These are phyloP conservation scores for Lachancea sp. DNA, from an alignment of 805 yeast genomes.

Conservation along the genomic window DNA sequence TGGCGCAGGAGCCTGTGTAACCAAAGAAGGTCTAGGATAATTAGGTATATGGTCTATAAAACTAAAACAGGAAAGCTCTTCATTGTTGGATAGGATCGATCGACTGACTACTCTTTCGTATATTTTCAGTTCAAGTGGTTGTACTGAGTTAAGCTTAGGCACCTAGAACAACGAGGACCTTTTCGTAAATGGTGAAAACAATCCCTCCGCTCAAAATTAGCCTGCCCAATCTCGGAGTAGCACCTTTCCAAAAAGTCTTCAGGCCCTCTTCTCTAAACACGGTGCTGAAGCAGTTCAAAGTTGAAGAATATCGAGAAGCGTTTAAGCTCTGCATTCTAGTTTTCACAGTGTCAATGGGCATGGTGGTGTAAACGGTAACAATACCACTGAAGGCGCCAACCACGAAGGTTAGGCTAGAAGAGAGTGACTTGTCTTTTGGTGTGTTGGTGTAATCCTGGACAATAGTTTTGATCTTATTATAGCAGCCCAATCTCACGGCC, in stretches of 20 bases:
- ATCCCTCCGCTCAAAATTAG: conserved; percentile 92
- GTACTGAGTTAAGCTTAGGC: neutral
- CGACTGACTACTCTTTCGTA: too few relatives aligned
- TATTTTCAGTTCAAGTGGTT: too few relatives aligned
- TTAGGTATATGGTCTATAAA: conserved; percentile 8
- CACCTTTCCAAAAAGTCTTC: conserved; percentile 93
- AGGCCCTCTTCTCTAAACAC: conserved; percentile 85
- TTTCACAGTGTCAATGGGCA: conserved; percentile 94
- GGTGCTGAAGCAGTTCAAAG: conserved; percentile 72
- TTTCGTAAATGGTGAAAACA: conserved; percentile 92
- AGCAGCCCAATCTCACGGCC: conserved; percentile 90
- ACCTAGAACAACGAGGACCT: conserved; percentile 50
- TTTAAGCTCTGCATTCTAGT: conserved; percentile 95
- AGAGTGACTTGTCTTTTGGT: conserved; percentile 65
- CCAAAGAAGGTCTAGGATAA: conserved; percentile 20
- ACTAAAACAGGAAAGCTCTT: neutral
- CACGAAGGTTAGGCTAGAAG: conserved; percentile 72
- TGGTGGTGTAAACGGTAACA: conserved; percentile 84
- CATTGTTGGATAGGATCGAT: too few relatives aligned
- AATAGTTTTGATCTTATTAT: conserved; percentile 76
- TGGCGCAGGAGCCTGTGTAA: conserved; percentile 22
- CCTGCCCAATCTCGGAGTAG: conserved; percentile 93
- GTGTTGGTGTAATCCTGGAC: conserved; percentile 64
- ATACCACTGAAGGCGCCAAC: conserved; percentile 90
- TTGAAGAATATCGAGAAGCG: conserved; percentile 65